Evolutionary conservation across 176 grass and related monocot species (phyloP).

Genomic region (Tillandsia leiboldiana): DNA sequence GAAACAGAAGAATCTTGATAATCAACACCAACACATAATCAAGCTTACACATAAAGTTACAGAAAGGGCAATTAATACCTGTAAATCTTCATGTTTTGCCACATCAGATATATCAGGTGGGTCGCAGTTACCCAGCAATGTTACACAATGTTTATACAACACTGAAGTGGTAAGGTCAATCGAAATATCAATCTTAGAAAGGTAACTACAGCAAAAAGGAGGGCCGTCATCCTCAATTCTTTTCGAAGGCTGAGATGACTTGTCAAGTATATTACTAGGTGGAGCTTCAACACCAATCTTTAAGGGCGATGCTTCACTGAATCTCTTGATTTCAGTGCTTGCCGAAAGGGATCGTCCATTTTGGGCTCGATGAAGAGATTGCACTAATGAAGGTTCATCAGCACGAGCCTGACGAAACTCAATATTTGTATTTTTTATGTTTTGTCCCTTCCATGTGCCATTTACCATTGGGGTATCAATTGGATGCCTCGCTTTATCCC

Average conservation of each 20-base stretch:
- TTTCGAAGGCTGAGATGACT: constrained; percentile 13
- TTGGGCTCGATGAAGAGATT: constrained; percentile 3
- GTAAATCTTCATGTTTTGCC: constrained; percentile 3
- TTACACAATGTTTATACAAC: constrained; percentile 22
- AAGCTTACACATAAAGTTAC: background rate
- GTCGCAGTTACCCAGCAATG: constrained; percentile 8
- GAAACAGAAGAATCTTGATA: constrained; percentile 5
- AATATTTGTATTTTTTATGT: background rate
- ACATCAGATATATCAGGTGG: constrained; percentile 2
- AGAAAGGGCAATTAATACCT: constrained; percentile 18
- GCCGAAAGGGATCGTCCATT: background rate
- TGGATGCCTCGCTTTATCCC: constrained; percentile 1
- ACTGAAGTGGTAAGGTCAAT: constrained; percentile 20
- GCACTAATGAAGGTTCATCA: constrained; percentile 9
- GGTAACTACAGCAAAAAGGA: constrained; percentile 25
- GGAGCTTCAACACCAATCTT: constrained; percentile 8
- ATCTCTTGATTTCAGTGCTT: constrained; percentile 15
- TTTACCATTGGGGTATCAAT: background rate
- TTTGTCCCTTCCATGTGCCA: background rate
- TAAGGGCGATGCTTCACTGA: constrained; percentile 3
- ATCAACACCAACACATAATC: background rate
- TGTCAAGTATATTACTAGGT: constrained; percentile 12
- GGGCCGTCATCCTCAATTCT: constrained; percentile 5
- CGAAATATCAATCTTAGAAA: constrained; percentile 27
- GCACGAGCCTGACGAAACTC: constrained; percentile 7